A percentile compares a stretch with the other conserved stretches of the same genome.
Evolutionary conservation across 208 protist genomes (phyloP).

Genomic region (Leishmania amazonensis): DNA sequence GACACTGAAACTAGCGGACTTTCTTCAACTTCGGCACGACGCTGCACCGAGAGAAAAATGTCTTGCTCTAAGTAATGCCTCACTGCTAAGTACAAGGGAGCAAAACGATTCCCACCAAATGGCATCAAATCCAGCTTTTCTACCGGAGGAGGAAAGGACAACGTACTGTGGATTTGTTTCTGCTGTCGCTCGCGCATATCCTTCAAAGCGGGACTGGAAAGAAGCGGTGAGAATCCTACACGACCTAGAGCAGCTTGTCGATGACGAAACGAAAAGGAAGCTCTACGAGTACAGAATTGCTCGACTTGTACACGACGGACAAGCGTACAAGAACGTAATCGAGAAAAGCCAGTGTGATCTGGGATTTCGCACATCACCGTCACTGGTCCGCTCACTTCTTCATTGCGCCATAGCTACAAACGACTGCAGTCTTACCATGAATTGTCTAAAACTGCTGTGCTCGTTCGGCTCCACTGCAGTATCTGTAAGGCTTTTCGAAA

Average conservation of each 20-base stretch:
- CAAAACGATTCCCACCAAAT: constrained; percentile 22
- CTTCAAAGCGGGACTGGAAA: constrained; percentile 19
- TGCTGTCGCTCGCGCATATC: constrained; percentile 27
- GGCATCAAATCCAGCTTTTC: constrained; percentile 31
- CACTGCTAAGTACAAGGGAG: background rate
- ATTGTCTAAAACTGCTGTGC: constrained; percentile 10
- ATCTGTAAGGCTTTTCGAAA: constrained; percentile 18
- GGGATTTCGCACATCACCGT: constrained; percentile 25
- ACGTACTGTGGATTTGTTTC: constrained; percentile 33
- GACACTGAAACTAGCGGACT: constrained; percentile 7
- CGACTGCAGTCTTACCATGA: constrained; percentile 2
- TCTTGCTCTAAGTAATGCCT: background rate
- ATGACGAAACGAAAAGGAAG: constrained; percentile 9
- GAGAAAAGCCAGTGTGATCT: constrained; percentile 8
- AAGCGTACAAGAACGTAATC: constrained; percentile 19
- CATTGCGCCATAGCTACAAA: constrained; percentile 19
- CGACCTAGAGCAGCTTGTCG: constrained; percentile 10
- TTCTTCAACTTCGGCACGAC: background rate
- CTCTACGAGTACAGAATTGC: constrained; percentile 29
- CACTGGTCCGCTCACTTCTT: constrained; percentile 26
- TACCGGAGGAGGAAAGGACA: constrained; percentile 19
- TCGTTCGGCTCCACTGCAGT: background rate
- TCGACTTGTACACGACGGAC: constrained; percentile 22
- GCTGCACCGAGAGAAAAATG: background rate
- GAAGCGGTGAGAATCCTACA: constrained; percentile 11